Percentiles rank a stretch among this genome's conserved stretches.
These are phyloP conservation scores for Centella asiatica DNA, from an alignment of 129 eudicot genomes.

Conservation along the genomic window DNA sequence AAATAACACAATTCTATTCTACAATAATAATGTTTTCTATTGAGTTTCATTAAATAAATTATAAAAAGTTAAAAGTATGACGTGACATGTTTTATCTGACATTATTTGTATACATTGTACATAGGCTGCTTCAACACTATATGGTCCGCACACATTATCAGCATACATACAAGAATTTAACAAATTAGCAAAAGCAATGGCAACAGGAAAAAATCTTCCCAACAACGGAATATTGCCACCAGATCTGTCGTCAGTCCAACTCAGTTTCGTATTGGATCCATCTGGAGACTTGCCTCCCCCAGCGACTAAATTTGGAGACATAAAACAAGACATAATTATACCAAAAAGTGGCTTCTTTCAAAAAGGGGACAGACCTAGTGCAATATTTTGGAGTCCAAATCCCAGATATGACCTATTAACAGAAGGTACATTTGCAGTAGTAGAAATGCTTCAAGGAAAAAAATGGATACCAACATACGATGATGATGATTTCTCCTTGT, in stretches of 20 bases:
- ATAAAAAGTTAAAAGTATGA: too few relatives aligned
- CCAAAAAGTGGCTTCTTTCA: not conserved
- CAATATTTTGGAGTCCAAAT: constrained; percentile 53
- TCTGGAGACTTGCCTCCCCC: constrained; percentile 55
- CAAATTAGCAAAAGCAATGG: constrained; percentile 53
- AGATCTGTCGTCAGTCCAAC: constrained; percentile 48
- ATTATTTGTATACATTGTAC: not conserved
- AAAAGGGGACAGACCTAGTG: constrained; percentile 38
- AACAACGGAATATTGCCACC: constrained; percentile 44
- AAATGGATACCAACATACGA: constrained; percentile 47
- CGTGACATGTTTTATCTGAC: not conserved
- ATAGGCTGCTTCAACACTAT: constrained; percentile 66
- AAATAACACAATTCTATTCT: not conserved
- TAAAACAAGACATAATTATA: constrained; percentile 27
- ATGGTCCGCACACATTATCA: constrained; percentile 58
- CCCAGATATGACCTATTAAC: constrained; percentile 58
- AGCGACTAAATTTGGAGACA: constrained; percentile 48
- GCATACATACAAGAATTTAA: constrained; percentile 76
- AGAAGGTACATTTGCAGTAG: constrained; percentile 60
- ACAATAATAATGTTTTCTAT: not conserved
- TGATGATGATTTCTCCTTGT: constrained; percentile 39
- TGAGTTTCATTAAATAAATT: too few relatives aligned
- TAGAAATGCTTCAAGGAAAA: constrained; percentile 47
- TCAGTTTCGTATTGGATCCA: constrained; percentile 34
- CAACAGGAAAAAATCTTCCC: constrained; percentile 27